Evolutionary conservation across 1,284 basidiomycete species (phyloP).

Genomic region (Boletus smithii): DNA sequence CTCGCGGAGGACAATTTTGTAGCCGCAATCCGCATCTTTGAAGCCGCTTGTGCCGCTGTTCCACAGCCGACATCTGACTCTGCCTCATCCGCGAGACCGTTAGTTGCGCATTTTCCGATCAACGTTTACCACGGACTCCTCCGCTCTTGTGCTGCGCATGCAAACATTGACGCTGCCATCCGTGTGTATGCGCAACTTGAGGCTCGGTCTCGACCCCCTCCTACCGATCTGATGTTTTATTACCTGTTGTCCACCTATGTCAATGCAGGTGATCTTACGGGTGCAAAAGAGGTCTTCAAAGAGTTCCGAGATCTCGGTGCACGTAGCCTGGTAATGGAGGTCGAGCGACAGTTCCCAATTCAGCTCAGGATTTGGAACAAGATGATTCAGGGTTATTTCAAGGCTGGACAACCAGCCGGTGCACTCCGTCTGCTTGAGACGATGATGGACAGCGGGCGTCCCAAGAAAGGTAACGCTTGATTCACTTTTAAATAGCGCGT

Average conservation of each 20-base stretch:
- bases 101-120: slow-evolving; percentile 34
- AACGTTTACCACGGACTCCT: slow-evolving; percentile 57
- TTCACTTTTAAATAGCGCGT: background rate
- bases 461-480: slow-evolving; percentile 21
- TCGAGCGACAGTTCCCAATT: slow-evolving; percentile 24
- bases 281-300: slow-evolving; percentile 67
- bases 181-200: slow-evolving; percentile 70
- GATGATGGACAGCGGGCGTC: slow-evolving; percentile 56
- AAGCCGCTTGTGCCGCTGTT: slow-evolving; percentile 48
- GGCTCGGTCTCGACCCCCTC: slow-evolving; percentile 33
- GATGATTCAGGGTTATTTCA: slow-evolving; percentile 78
- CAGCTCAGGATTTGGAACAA: slow-evolving; percentile 63
- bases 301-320: slow-evolving; percentile 50
- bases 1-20: slow-evolving; percentile 67
- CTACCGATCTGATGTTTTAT: slow-evolving; percentile 48
- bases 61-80: slow-evolving; percentile 16
- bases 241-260: slow-evolving; percentile 65
- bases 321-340: slow-evolving; percentile 34
- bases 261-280: slow-evolving; percentile 50
- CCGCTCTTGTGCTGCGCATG: slow-evolving; percentile 59
- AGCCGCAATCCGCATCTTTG: slow-evolving; percentile 72
- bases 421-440: slow-evolving; percentile 70
- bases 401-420: slow-evolving; percentile 56
- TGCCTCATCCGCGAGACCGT: background rate
- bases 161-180: slow-evolving; percentile 61